phyloP scores from a whole-genome alignment of 2,329 filamentous ascomycete species.

The Arachnomyces sp. region DNA sequence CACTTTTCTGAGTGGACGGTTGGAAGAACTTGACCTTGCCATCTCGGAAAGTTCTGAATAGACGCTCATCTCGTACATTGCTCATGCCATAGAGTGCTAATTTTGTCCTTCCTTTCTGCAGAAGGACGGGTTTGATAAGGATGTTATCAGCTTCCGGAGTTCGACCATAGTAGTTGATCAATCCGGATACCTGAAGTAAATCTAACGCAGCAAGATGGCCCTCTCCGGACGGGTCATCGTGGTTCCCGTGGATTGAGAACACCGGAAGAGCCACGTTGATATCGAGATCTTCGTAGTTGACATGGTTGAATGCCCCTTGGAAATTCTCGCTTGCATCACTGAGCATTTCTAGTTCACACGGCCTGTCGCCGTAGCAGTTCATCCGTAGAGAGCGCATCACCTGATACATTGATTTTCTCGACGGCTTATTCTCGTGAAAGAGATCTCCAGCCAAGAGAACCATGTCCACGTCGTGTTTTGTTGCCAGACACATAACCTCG shows the following conservation, averaged over 20 bases:
- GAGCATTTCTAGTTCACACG: conserved; percentile 88
- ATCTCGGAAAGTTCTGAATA: conserved; percentile 89
- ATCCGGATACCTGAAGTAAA: conserved; percentile 77
- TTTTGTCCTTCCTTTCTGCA: conserved; percentile 91
- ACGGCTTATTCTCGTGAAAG: conserved; percentile 97
- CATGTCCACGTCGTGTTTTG: conserved; percentile 91
- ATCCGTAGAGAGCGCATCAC: conserved; percentile 90
- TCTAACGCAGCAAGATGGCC: conserved; percentile 88
- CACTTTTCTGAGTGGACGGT: conserved; percentile 67
- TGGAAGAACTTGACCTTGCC: conserved; percentile 90
- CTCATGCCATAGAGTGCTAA: conserved; percentile 89
- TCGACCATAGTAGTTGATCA: conserved; percentile 93
- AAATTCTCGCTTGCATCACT: conserved; percentile 91
- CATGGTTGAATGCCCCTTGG: conserved; percentile 79
- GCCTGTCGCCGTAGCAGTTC: conserved; percentile 92
- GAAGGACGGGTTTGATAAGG: conserved; percentile 76
- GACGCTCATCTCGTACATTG: conserved; percentile 89
- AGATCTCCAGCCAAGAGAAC: conserved; percentile 88
- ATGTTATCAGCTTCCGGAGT: conserved; percentile 92
- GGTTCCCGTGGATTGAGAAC: conserved; percentile 97
- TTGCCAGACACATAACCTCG: conserved; percentile 85
- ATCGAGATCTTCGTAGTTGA: conserved; percentile 95
- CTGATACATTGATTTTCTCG: conserved; percentile 89
- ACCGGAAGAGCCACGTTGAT: conserved; percentile 97
- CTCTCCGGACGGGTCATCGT: conserved; percentile 96